Conservation (phyloP, 768 basidiomycete species). For the Agaricus blazei region DNA sequence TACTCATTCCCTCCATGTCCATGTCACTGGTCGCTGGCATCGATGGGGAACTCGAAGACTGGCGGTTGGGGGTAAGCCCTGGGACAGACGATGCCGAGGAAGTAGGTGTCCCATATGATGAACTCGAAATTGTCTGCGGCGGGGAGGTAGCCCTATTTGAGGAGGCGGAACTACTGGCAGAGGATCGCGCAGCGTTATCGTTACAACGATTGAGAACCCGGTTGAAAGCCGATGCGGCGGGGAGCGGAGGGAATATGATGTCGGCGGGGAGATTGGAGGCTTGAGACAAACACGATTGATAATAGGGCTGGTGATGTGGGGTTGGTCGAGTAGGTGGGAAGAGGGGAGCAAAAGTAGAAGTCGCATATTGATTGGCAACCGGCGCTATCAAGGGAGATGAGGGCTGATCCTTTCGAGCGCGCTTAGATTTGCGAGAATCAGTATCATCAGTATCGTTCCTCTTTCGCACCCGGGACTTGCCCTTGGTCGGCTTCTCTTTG, state of each 20-base stretch:
- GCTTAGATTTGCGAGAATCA: constrained; percentile 42
- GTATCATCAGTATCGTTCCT: constrained; percentile 25
- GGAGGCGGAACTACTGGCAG: constrained; percentile 13
- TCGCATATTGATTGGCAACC: constrained; percentile 17
- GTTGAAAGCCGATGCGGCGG: constrained; percentile 35
- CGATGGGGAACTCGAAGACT: constrained; percentile 59
- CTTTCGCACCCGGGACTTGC: constrained; percentile 31
- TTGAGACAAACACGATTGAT: constrained; percentile 49
- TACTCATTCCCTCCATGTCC: constrained; percentile 23
- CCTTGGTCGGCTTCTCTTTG: constrained; percentile 29
- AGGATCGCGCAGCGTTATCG: constrained; percentile 8
- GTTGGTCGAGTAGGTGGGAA: constrained; percentile 53
- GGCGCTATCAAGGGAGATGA: constrained; percentile 17
- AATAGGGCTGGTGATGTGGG: constrained; percentile 71
- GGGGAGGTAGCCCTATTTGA: constrained; percentile 14
- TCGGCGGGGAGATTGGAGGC: constrained; percentile 48
- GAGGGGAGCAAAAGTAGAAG: constrained; percentile 28
- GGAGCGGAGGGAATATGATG: constrained; percentile 71
- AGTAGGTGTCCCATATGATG: constrained; percentile 30
- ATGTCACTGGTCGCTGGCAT: constrained; percentile 34
- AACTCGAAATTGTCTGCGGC: constrained; percentile 8
- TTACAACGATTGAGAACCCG: constrained; percentile 8
- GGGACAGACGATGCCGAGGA: constrained; percentile 45
- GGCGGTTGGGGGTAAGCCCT: constrained; percentile 56
- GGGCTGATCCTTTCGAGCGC: constrained; percentile 34